A percentile compares a stretch with the other conserved stretches of the same genome.
These are phyloP conservation scores for Gaeumannomyces sp. DNA, from an alignment of 2,329 filamentous ascomycete genomes.

Conservation along the genomic window DNA sequence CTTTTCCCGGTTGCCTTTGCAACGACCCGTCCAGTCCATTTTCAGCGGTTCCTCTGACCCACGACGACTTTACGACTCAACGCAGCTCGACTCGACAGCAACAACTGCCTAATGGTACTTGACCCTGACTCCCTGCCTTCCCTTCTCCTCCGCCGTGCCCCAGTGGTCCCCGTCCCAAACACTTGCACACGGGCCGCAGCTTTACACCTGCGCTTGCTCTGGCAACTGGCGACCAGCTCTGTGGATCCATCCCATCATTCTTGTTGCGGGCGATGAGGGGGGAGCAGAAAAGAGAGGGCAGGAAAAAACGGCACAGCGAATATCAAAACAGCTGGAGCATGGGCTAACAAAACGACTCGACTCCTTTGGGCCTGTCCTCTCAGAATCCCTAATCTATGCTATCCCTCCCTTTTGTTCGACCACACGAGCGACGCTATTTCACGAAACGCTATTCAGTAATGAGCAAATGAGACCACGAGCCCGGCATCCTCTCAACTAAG, in stretches of 20 bases:
- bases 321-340: conserved; percentile 1
- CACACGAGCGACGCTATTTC: conserved; percentile 11
- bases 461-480: conserved; percentile 11
- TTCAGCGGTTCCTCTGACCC: not conserved
- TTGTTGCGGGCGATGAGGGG: not conserved
- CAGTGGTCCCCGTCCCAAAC: not conserved
- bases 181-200: not conserved
- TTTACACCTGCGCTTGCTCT: conserved; percentile 12
- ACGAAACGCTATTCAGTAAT: conserved; percentile 16
- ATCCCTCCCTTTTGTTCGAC: not conserved
- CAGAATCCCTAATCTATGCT: not conserved
- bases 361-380: not conserved
- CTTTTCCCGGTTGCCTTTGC: not conserved
- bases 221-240: conserved; percentile 6
- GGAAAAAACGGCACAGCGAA: not conserved
- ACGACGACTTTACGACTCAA: not conserved
- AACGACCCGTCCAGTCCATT: not conserved
- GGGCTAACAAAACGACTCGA: not conserved
- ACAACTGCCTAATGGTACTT: conserved; percentile 1
- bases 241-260: conserved; percentile 6
- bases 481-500: not conserved
- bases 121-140: not conserved
- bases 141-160: not conserved
- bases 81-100: not conserved
- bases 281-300: not conserved